Evolutionary conservation across 2,329 filamentous ascomycete species (phyloP).

Genomic region (Aspergillus jensenii): DNA sequence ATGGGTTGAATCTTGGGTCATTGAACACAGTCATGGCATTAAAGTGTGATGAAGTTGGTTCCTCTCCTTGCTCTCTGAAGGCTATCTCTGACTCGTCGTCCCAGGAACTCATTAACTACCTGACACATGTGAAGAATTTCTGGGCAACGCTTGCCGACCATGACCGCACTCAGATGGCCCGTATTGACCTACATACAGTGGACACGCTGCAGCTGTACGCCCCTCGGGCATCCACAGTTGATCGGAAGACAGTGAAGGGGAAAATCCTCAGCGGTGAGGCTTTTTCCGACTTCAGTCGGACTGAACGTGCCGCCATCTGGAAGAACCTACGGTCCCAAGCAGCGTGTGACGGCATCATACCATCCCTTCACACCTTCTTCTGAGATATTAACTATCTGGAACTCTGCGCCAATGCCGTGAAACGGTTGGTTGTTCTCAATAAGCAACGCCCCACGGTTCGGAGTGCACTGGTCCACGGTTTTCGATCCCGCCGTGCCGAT

Average conservation of each 20-base stretch:
- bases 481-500: too few species aligned
- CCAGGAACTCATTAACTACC: constrained; percentile 23
- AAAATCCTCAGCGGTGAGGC: constrained; percentile 17
- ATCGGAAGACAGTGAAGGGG: constrained; percentile 13
- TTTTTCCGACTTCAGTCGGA: constrained; percentile 17
- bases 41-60: too few species aligned
- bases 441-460: too few species aligned
- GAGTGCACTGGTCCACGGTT: too few species aligned
- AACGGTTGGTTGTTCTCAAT: constrained; percentile 19
- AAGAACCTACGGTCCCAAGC: constrained; percentile 4
- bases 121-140: constrained; percentile 19
- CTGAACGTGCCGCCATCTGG: neutral
- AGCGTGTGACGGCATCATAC: neutral
- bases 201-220: constrained; percentile 20
- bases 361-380: constrained; percentile 40
- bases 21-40: too few species aligned
- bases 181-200: constrained; percentile 21
- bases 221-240: constrained; percentile 10
- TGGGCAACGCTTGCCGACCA: constrained; percentile 20
- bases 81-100: too few species aligned
- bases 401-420: constrained; percentile 25
- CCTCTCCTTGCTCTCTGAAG: too few species aligned
- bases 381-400: constrained; percentile 37
- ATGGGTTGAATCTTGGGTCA: too few species aligned
- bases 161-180: constrained; percentile 15